phyloP scores from a whole-genome alignment of 768 basidiomycete genomes.

The Pleurotus platypus region DNA sequence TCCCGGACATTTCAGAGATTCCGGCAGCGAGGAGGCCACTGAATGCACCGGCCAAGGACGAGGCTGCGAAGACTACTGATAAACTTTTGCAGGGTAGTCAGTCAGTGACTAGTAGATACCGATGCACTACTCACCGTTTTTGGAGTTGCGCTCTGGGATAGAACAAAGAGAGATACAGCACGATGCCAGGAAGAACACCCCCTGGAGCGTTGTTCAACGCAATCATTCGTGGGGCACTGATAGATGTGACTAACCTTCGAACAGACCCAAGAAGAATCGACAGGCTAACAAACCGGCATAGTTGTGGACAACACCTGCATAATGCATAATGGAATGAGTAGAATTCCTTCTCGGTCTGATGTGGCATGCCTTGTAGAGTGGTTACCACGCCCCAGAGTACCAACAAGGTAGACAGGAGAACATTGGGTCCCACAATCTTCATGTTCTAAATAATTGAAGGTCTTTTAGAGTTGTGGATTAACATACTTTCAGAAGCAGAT shows the following conservation, averaged over 20 bases:
- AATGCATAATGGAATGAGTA: constrained; percentile 8
- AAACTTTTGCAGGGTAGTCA: constrained; percentile 37
- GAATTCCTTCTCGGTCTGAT: not conserved
- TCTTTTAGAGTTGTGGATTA: not conserved
- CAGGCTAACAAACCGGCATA: constrained; percentile 42
- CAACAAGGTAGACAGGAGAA: constrained; percentile 38
- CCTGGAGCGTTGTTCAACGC: constrained; percentile 18
- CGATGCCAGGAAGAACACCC: constrained; percentile 20
- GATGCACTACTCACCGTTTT: constrained; percentile 41
- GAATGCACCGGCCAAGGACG: constrained; percentile 47
- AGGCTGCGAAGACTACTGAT: constrained; percentile 23
- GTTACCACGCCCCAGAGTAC: constrained; percentile 40
- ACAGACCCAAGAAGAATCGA: constrained; percentile 44
- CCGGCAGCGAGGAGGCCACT: constrained; percentile 56
- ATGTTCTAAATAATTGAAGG: no score
- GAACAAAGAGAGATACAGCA: constrained; percentile 35
- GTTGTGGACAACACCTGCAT: constrained; percentile 30
- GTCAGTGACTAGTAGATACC: constrained; percentile 26
- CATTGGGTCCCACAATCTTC: constrained; percentile 36
- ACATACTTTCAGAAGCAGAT: constrained; percentile 33
- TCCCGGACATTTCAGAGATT: constrained; percentile 47
- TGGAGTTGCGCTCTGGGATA: constrained; percentile 23
- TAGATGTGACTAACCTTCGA: constrained; percentile 31
- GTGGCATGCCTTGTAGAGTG: constrained; percentile 34
- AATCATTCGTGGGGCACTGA: constrained; percentile 13